Evolutionary conservation across 768 basidiomycete genomes (phyloP).

Genomic region (Lanmaoa pseudosensibilis): DNA sequence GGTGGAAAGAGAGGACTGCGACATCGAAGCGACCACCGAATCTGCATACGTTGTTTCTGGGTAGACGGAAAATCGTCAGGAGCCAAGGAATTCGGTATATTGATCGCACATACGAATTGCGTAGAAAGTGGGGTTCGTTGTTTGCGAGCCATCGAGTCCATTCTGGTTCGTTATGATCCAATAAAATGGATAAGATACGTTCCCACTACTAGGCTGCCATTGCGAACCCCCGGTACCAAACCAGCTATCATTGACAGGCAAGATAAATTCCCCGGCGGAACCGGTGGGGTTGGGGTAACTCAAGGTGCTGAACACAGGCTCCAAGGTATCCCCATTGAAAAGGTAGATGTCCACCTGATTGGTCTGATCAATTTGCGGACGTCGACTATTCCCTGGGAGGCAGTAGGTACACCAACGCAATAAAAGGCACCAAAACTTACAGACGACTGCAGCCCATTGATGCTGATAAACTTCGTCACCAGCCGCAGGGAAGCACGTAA

Average conservation of each 20-base stretch:
- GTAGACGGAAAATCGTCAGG: constrained; percentile 8
- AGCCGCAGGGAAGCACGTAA: constrained; percentile 72
- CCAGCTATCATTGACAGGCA: constrained; percentile 74
- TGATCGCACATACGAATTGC: constrained; percentile 70
- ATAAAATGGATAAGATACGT: constrained; percentile 68
- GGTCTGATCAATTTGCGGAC: constrained; percentile 62
- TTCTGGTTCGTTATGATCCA: constrained; percentile 72
- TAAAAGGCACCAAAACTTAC: constrained; percentile 48
- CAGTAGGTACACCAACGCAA: constrained; percentile 12
- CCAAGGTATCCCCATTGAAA: constrained; percentile 66
- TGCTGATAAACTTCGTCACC: constrained; percentile 65
- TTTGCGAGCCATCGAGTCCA: constrained; percentile 56
- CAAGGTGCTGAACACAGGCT: constrained; percentile 43
- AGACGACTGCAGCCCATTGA: constrained; percentile 75
- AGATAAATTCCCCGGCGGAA: constrained; percentile 48
- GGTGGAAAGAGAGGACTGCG: constrained; percentile 34
- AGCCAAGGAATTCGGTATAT: neutral
- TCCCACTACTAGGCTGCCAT: constrained; percentile 45
- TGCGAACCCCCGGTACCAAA: constrained; percentile 54
- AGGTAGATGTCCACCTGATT: constrained; percentile 75
- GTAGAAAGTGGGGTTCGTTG: constrained; percentile 70
- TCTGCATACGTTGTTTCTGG: constrained; percentile 77
- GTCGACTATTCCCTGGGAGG: constrained; percentile 68
- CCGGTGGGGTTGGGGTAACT: constrained; percentile 58
- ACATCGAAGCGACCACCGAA: constrained; percentile 59